These are phyloP conservation scores for Prunus mume DNA, from an alignment of 306 rosid species.

Conservation along the genomic window DNA sequence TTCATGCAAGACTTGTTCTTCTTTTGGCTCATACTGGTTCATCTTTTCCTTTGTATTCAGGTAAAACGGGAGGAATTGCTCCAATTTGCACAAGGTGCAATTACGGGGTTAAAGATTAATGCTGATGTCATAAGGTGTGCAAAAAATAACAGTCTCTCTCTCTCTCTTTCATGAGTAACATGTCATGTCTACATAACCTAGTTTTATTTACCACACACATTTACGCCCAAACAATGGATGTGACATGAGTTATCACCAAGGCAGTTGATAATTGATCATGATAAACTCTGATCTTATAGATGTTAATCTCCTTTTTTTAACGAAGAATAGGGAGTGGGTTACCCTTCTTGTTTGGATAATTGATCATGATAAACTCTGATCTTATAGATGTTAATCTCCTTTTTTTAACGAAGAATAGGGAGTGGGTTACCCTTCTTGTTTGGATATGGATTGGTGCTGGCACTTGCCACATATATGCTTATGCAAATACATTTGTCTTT, in stretches of 20 bases:
- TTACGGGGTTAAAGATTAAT: constrained; percentile 83
- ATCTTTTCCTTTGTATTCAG: constrained; percentile 36
- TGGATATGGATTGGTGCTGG: neutral
- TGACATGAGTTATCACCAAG: neutral
- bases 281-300: neutral
- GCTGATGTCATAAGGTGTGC: constrained; percentile 74
- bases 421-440: neutral
- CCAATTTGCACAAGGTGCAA: constrained; percentile 97
- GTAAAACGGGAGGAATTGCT: constrained; percentile 97
- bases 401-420: neutral
- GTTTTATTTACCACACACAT: neutral
- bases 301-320: neutral
- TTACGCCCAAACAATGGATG: neutral
- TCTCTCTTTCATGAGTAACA: constrained; percentile 4
- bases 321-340: neutral
- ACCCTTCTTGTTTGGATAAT: neutral
- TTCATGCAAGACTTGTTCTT: neutral
- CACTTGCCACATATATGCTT: neutral
- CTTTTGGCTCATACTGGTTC: neutral
- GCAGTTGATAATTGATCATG: neutral
- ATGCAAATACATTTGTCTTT: neutral
- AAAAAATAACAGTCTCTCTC: constrained; percentile 19
- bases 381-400: neutral
- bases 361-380: neutral
- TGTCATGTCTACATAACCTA: neutral